phyloP scores from a whole-genome alignment of 2,329 filamentous ascomycete species.

The Fusarium sarcochroum region DNA sequence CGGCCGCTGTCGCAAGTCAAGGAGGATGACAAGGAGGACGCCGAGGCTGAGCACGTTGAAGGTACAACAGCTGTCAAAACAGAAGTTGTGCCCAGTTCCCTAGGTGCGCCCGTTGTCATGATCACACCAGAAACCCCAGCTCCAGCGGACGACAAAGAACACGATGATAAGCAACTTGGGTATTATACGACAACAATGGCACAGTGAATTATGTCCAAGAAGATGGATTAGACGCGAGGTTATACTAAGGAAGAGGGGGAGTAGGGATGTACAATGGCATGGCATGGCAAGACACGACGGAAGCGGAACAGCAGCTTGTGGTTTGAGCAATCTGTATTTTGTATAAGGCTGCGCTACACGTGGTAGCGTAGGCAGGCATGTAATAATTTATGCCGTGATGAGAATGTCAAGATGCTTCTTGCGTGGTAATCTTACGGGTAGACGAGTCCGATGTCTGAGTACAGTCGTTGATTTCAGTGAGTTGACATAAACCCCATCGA shows the following conservation, averaged over 20 bases:
- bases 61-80: slow-evolving; percentile 16
- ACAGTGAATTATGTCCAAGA: slow-evolving; percentile 3
- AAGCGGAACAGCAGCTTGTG: slow-evolving; percentile 3
- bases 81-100: slow-evolving; percentile 8
- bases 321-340: slow-evolving; percentile 43
- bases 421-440: background rate
- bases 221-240: slow-evolving; percentile 7
- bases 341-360: slow-evolving; percentile 42
- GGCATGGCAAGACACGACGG: slow-evolving; percentile 5
- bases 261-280: slow-evolving; percentile 11
- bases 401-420: slow-evolving; percentile 4
- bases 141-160: slow-evolving; percentile 50
- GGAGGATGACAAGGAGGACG: slow-evolving; percentile 56
- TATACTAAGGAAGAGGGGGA: slow-evolving; percentile 49
- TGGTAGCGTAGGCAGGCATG: slow-evolving; percentile 26
- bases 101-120: slow-evolving; percentile 58
- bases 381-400: slow-evolving; percentile 31
- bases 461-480: too few relatives aligned
- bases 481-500: too few relatives aligned
- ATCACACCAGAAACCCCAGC: slow-evolving; percentile 67
- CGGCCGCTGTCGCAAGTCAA: slow-evolving; percentile 56
- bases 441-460: too few relatives aligned
- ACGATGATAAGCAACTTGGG: slow-evolving; percentile 62
- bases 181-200: slow-evolving; percentile 53
- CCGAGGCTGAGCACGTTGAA: slow-evolving; percentile 53